A percentile compares a stretch with the other conserved stretches of the same genome.
Conservation (phyloP, 805 yeast genomes). For the Suhomyces canberraensis region DNA sequence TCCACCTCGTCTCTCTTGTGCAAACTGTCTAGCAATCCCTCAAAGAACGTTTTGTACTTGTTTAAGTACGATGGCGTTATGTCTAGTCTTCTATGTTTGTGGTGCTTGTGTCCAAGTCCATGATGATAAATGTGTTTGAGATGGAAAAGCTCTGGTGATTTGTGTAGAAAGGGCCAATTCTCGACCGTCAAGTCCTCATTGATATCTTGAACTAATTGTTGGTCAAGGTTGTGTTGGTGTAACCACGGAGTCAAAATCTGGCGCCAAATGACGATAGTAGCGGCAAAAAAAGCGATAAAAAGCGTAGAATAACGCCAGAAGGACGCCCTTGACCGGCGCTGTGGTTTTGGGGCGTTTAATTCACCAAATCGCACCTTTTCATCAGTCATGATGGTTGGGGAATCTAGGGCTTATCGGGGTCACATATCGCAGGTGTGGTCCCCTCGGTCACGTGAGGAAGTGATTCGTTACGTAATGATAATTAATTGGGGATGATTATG, state of each 20-base stretch:
- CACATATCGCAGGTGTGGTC: no score
- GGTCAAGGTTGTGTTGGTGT: no score
- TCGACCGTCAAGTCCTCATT: no score
- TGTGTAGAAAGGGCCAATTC: not conserved
- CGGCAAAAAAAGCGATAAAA: no score
- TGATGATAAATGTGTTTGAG: constrained; percentile 63
- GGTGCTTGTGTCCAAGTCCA: constrained; percentile 43
- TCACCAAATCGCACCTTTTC: not conserved
- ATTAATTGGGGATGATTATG: no score
- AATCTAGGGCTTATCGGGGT: not conserved
- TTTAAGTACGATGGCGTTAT: constrained; percentile 41
- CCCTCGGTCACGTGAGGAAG: no score
- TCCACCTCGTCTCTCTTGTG: constrained; percentile 2
- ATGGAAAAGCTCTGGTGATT: constrained; percentile 14
- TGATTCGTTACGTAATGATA: no score
- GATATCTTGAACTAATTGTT: no score
- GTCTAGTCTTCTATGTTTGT: constrained; percentile 50
- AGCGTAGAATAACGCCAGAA: no score
- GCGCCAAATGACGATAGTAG: no score
- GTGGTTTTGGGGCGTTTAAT: not conserved
- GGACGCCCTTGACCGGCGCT: not conserved
- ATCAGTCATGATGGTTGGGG: not conserved
- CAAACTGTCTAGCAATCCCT: not conserved
- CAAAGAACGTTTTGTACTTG: constrained; percentile 8
- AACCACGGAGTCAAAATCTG: no score